Evolutionary conservation across 192 early-diverging fungal species (phyloP).

Genomic region (Kappamyces sp.): DNA sequence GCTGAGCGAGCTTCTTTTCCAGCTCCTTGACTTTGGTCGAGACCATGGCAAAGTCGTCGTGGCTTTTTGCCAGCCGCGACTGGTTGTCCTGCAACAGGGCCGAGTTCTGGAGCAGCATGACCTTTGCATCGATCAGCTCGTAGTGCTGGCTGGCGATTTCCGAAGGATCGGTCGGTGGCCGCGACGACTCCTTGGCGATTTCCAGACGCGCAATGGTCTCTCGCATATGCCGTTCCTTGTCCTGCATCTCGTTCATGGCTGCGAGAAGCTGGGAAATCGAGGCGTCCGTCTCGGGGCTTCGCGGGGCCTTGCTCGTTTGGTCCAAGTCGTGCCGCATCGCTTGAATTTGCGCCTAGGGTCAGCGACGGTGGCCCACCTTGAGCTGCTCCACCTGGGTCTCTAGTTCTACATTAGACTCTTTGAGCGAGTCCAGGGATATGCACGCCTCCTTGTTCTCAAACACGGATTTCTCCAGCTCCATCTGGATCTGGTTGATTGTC

Average conservation of each 20-base stretch:
- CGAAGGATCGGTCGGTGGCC: constrained; percentile 43
- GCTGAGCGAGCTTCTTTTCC: constrained; percentile 57
- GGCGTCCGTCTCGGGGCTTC: background rate
- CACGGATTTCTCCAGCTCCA: constrained; percentile 80
- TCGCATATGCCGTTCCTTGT: constrained; percentile 70
- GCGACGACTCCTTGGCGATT: constrained; percentile 47
- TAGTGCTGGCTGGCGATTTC: constrained; percentile 61
- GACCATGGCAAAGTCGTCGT: constrained; percentile 52
- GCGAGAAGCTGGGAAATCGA: background rate
- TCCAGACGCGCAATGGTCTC: constrained; percentile 63
- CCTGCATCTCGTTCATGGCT: constrained; percentile 58
- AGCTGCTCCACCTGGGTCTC: constrained; percentile 65
- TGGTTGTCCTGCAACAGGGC: constrained; percentile 50
- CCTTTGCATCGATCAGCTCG: constrained; percentile 65
- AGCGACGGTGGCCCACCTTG: no score
- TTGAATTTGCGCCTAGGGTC: constrained; percentile 79
- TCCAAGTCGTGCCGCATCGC: constrained; percentile 78
- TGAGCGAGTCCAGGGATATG: constrained; percentile 84
- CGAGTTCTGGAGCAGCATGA: constrained; percentile 56
- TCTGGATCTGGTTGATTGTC: constrained; percentile 68
- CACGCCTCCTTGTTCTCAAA: constrained; percentile 84
- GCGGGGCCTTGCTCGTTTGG: constrained; percentile 40
- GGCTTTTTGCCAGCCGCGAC: constrained; percentile 20
- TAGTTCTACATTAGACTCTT: constrained; percentile 78
- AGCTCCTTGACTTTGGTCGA: constrained; percentile 58